Conservation (phyloP, 2,329 filamentous ascomycete genomes). For the Chrysosporium queenslandicum region DNA sequence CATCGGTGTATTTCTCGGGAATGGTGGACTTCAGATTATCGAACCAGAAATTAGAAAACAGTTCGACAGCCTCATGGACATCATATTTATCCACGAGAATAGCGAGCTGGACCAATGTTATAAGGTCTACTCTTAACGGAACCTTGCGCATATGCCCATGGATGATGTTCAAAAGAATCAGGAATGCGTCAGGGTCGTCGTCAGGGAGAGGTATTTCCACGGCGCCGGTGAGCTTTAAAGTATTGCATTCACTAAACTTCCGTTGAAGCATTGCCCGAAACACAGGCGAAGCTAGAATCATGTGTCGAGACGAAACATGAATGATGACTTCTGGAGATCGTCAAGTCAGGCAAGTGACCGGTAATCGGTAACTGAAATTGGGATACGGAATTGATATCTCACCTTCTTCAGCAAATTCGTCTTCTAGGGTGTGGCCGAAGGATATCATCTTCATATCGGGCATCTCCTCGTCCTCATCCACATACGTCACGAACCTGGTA, state of each 20-base stretch:
- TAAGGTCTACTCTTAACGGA: slow-evolving; percentile 14
- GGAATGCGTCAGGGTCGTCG: slow-evolving; percentile 24
- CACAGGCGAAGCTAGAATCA: slow-evolving; percentile 17
- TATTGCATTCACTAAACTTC: slow-evolving; percentile 16
- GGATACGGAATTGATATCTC: not conserved
- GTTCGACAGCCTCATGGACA: slow-evolving; percentile 15
- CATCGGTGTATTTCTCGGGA: slow-evolving; percentile 15
- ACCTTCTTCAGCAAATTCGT: slow-evolving; percentile 16
- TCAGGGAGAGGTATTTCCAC: slow-evolving; percentile 23
- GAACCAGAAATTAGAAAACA: slow-evolving; percentile 18
- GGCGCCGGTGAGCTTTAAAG: slow-evolving; percentile 11
- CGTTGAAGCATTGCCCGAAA: slow-evolving; percentile 19
- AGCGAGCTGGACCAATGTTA: slow-evolving; percentile 15
- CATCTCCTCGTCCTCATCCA: slow-evolving; percentile 7
- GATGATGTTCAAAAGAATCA: slow-evolving; percentile 25
- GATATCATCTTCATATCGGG: not conserved
- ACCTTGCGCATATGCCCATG: slow-evolving; percentile 25
- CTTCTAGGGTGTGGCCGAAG: not conserved
- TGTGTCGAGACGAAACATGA: slow-evolving; percentile 17
- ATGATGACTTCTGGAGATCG: slow-evolving; percentile 18
- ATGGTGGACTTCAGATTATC: slow-evolving; percentile 15
- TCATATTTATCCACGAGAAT: slow-evolving; percentile 19
- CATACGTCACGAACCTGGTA: slow-evolving; percentile 15
- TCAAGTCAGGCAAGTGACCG: too few species aligned
- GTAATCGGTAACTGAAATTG: not conserved